phyloP scores from a whole-genome alignment of 306 rosid species.

The Lotus japonicus region DNA sequence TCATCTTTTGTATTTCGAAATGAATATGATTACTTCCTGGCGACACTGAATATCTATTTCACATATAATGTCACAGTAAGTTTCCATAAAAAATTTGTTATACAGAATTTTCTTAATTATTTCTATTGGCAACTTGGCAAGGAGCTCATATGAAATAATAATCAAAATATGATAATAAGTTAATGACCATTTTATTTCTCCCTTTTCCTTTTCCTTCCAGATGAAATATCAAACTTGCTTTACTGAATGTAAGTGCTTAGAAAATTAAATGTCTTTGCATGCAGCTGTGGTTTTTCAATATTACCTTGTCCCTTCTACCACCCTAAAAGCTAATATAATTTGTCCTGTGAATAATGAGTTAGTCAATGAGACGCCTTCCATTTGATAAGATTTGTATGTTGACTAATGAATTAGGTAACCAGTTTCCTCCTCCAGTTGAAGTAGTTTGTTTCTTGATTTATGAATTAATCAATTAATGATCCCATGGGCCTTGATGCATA shows the following conservation, averaged over 20 bases:
- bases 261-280: not conserved
- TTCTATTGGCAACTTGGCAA: not conserved
- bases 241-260: not conserved
- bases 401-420: not conserved
- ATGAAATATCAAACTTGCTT: slow-evolving; percentile 3
- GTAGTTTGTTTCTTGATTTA: not conserved
- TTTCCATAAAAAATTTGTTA: not conserved
- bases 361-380: not conserved
- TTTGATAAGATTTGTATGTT: not conserved
- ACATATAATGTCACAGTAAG: slow-evolving; percentile 92
- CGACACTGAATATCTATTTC: slow-evolving; percentile 62
- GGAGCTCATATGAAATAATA: not conserved
- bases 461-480: not conserved
- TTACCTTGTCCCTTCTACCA: not conserved
- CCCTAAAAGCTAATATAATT: not conserved
- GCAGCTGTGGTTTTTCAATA: not conserved
- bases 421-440: not conserved
- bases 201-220: not conserved
- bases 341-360: not conserved
- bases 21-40: slow-evolving; percentile 74
- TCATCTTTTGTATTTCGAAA: slow-evolving; percentile 57
- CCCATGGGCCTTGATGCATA: not conserved
- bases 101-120: not conserved
- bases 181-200: not conserved
- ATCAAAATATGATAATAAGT: not conserved